Evolutionary conservation across 2,329 filamentous ascomycete genomes (phyloP).

Genomic region (Clarireedia sp.): DNA sequence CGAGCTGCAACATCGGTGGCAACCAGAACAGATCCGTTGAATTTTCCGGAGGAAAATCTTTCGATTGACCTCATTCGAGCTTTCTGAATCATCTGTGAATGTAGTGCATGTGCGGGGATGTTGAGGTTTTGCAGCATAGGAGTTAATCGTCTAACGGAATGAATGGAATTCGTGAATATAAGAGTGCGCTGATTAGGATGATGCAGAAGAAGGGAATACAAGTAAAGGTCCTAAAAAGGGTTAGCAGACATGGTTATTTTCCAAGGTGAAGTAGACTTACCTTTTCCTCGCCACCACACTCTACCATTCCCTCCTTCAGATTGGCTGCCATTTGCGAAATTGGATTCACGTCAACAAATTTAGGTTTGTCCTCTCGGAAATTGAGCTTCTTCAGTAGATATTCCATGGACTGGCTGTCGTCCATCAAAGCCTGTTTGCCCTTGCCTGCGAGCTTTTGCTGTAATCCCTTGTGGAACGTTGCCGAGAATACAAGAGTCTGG

Average conservation of each 20-base stretch:
- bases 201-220: constrained; percentile 79
- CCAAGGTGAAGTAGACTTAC: constrained; percentile 34
- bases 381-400: constrained; percentile 86
- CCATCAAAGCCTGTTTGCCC: constrained; percentile 50
- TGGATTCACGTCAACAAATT: constrained; percentile 88
- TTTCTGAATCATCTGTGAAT: constrained; percentile 95
- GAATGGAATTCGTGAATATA: constrained; percentile 94
- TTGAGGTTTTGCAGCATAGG: constrained; percentile 78
- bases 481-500: constrained; percentile 93
- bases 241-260: constrained; percentile 17
- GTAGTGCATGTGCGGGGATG: constrained; percentile 67
- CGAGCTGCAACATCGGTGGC: constrained; percentile 91
- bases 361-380: constrained; percentile 76
- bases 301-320: constrained; percentile 81
- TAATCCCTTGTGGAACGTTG: constrained; percentile 85
- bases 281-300: constrained; percentile 92
- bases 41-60: constrained; percentile 63
- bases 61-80: constrained; percentile 89
- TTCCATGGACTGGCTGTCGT: constrained; percentile 76
- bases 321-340: constrained; percentile 78
- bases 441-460: constrained; percentile 87
- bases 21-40: constrained; percentile 60
- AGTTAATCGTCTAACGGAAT: constrained; percentile 76
- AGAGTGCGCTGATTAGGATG: constrained; percentile 75
- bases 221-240: constrained; percentile 65